Evolutionary conservation across 345 rosid genomes (phyloP).

Genomic region (Isatis tinctoria): DNA sequence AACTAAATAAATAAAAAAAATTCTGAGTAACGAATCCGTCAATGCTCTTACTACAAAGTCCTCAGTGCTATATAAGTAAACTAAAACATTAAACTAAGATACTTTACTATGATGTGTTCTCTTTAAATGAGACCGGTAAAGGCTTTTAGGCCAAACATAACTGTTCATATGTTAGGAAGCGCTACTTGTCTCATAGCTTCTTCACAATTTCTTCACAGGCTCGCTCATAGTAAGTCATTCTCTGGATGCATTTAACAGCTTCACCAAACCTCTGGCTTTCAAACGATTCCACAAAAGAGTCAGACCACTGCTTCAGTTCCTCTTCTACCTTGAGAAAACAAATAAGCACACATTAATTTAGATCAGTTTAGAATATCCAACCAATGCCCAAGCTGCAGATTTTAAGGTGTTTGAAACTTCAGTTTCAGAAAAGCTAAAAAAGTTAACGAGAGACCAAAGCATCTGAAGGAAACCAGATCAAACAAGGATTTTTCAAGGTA

Average conservation of each 20-base stretch:
- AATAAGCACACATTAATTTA: background rate
- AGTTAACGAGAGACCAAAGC: background rate
- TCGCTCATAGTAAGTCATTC: slow-evolving; percentile 85
- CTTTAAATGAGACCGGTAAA: background rate
- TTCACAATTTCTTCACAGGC: slow-evolving; percentile 72
- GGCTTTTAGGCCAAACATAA: background rate
- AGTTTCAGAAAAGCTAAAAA: background rate
- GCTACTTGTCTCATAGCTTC: slow-evolving; percentile 48
- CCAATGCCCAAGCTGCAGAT: background rate
- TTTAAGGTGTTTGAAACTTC: background rate
- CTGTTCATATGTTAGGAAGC: background rate
- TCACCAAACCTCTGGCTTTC: slow-evolving; percentile 56
- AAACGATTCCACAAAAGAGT: slow-evolving; percentile 55
- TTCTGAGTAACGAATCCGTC: background rate
- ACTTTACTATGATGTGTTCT: background rate
- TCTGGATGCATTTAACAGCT: slow-evolving; percentile 59
- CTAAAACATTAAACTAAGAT: background rate
- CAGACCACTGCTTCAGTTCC: slow-evolving; percentile 59
- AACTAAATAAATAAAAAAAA: no score
- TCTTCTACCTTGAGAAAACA: slow-evolving; percentile 50
- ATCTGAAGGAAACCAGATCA: background rate
- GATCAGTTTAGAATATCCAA: slow-evolving; percentile 9
- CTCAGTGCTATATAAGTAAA: slow-evolving; percentile 2
- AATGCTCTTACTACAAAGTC: slow-evolving; percentile 17
- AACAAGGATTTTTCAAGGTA: slow-evolving; percentile 27